Conservation (phyloP, 257 asterid genomes). For the Fraxinus americana region DNA sequence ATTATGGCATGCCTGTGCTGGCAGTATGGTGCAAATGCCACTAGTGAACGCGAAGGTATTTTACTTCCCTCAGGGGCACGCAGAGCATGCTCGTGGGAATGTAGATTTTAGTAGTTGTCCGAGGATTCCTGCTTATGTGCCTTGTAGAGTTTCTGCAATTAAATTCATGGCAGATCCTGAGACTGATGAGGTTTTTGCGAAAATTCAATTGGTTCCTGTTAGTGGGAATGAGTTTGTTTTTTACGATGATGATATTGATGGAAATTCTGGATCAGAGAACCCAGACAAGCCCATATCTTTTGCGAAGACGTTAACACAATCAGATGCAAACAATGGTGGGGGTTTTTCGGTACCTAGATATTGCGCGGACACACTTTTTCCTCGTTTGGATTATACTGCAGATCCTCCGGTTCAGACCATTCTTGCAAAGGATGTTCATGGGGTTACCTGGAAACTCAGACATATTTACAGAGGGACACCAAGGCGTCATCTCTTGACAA, state of each 20-base stretch:
- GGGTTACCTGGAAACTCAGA: constrained; percentile 88
- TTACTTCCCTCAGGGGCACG: constrained; percentile 96
- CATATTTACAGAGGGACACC: constrained; percentile 96
- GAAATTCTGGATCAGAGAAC: constrained; percentile 34
- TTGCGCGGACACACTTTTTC: constrained; percentile 71
- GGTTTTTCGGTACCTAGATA: constrained; percentile 71
- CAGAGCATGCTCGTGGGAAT: constrained; percentile 66
- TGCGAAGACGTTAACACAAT: constrained; percentile 63
- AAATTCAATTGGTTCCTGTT: constrained; percentile 43
- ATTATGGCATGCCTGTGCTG: constrained; percentile 98
- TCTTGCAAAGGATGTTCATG: constrained; percentile 88
- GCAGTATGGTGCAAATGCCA: constrained; percentile 93
- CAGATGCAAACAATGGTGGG: constrained; percentile 73
- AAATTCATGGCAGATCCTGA: constrained; percentile 88
- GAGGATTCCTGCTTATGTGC: constrained; percentile 54
- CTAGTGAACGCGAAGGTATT: constrained; percentile 58
- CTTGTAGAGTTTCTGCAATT: constrained; percentile 55
- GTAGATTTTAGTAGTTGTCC: constrained; percentile 61
- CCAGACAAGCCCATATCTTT: constrained; percentile 60
- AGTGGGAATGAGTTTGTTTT: constrained; percentile 40
- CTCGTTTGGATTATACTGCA: constrained; percentile 54
- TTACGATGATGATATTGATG: constrained; percentile 36
- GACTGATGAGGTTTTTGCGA: constrained; percentile 69
- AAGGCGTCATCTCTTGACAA: constrained; percentile 87
- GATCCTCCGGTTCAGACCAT: constrained; percentile 72